Evolutionary conservation across 495 filamentous ascomycete genomes (phyloP).

Genomic region (Trichoderma gamsii): DNA sequence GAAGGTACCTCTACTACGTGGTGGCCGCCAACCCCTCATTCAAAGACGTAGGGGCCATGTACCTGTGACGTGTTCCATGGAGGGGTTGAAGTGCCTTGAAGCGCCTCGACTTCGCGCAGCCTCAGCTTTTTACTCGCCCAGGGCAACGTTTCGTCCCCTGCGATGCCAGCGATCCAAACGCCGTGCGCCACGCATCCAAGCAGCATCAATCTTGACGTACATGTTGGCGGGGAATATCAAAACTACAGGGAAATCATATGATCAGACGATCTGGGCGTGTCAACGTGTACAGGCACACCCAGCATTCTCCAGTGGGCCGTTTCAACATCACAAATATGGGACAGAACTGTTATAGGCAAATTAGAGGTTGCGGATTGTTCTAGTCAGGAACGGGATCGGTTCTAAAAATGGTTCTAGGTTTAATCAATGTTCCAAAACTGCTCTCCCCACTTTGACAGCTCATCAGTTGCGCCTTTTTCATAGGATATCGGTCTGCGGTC

Average conservation of each 20-base stretch:
- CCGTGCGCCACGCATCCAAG: background rate
- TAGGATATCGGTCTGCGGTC: background rate
- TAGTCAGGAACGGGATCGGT: background rate
- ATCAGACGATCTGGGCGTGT: background rate
- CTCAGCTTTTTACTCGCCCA: background rate
- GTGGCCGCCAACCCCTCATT: background rate
- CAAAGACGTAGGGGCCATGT: background rate
- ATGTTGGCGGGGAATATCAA: no score
- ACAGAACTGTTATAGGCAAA: background rate
- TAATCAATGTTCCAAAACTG: background rate
- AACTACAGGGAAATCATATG: background rate
- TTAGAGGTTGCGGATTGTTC: background rate
- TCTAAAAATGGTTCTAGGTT: conserved; percentile 10
- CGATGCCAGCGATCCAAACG: conserved; percentile 9
- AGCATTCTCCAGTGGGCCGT: background rate
- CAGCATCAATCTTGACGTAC: background rate
- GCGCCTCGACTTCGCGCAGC: background rate
- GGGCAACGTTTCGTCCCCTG: conserved; percentile 11
- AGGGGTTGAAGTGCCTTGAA: background rate
- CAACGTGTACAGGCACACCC: background rate
- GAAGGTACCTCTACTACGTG: background rate
- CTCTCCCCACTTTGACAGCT: conserved; percentile 4
- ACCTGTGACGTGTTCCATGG: conserved; percentile 12
- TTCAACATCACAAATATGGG: background rate
- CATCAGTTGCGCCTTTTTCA: conserved; percentile 10